phyloP scores from a whole-genome alignment of 2,329 filamentous ascomycete species.

The Alternaria triticina region DNA sequence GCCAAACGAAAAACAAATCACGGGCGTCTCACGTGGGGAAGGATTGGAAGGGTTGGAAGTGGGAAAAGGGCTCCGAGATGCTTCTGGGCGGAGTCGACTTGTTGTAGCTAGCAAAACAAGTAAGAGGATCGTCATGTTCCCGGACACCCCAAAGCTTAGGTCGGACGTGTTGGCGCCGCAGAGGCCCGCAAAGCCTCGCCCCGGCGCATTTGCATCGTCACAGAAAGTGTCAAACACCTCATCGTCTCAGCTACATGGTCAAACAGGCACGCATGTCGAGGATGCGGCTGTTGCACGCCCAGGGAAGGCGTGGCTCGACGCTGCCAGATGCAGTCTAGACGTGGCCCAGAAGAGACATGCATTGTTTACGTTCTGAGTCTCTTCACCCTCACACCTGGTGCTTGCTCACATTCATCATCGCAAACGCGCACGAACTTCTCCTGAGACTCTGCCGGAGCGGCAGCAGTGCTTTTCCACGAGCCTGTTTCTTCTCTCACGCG shows the following conservation, averaged over 20 bases:
- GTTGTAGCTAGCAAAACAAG: conserved; percentile 14
- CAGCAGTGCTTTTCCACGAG: background rate
- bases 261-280: background rate
- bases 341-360: background rate
- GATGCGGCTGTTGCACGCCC: background rate
- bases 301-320: background rate
- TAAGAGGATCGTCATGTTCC: conserved; percentile 16
- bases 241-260: background rate
- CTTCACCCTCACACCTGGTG: background rate
- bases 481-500: background rate
- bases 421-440: background rate
- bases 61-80: conserved; percentile 2
- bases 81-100: conserved; percentile 1
- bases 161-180: conserved; percentile 7
- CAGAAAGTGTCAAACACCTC: conserved; percentile 5
- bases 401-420: background rate
- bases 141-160: conserved; percentile 9
- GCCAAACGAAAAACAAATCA: background rate
- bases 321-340: background rate
- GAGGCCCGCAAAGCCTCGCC: conserved; percentile 1
- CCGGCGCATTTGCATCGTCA: conserved; percentile 1
- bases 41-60: background rate
- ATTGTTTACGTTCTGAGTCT: background rate
- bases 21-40: background rate
- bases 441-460: background rate